phyloP scores from a whole-genome alignment of 2,329 filamentous ascomycete genomes.

The Ceratocystis colombiana region DNA sequence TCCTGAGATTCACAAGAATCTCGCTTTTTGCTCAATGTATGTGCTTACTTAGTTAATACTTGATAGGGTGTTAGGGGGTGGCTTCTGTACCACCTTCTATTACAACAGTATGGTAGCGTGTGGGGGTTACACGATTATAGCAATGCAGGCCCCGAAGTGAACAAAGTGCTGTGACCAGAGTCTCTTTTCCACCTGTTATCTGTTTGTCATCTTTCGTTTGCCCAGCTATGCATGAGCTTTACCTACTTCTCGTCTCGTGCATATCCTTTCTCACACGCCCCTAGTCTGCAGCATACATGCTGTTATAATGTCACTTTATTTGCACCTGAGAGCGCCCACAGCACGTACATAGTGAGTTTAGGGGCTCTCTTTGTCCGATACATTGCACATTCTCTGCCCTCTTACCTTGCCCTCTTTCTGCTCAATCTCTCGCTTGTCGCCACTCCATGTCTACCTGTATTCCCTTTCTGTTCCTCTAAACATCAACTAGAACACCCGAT shows the following conservation, averaged over 20 bases:
- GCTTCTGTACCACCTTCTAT: not conserved
- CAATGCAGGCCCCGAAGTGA: not conserved
- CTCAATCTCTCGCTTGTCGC: not conserved
- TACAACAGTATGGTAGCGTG: not conserved
- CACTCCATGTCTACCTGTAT: not conserved
- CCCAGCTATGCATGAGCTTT: no score
- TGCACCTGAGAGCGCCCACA: not conserved
- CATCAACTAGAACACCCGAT: not conserved
- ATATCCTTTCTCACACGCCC: not conserved
- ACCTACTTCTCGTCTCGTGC: no score
- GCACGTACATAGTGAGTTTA: not conserved
- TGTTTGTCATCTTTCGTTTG: not conserved
- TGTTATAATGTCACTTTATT: not conserved
- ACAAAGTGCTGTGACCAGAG: not conserved
- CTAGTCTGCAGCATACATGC: not conserved
- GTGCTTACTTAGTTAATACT: not conserved
- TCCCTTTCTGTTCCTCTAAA: not conserved
- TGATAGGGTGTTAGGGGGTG: not conserved
- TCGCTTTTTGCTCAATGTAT: not conserved
- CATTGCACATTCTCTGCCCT: no score
- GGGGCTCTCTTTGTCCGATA: not conserved
- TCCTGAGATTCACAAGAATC: not conserved
- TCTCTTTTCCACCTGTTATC: not conserved
- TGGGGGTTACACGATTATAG: not conserved
- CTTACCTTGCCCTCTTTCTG: not conserved